phyloP scores from a whole-genome alignment of 192 early-diverging fungal genomes.

The Chytriomyces sp. region DNA sequence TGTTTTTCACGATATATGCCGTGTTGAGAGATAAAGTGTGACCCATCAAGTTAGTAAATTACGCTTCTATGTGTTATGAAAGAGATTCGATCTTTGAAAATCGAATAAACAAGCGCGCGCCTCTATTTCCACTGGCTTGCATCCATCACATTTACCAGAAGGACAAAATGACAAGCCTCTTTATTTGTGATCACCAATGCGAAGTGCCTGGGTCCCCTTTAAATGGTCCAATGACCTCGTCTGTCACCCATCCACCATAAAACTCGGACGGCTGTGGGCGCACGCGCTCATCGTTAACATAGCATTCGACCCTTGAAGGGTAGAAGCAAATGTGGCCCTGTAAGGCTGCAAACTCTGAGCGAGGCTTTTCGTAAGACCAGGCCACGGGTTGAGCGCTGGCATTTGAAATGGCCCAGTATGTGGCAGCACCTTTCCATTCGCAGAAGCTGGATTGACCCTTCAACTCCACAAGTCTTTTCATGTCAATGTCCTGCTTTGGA shows the following conservation, averaged over 20 bases:
- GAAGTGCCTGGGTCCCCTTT: neutral
- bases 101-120: too few relatives aligned
- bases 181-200: neutral
- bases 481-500: neutral
- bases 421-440: neutral
- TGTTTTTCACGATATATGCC: too few relatives aligned
- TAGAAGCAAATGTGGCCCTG: neutral
- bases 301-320: neutral
- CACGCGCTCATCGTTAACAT: neutral
- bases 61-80: too few relatives aligned
- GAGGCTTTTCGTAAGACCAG: neutral
- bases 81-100: too few relatives aligned
- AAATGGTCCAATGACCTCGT: neutral
- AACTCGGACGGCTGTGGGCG: neutral
- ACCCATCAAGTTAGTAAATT: too few relatives aligned
- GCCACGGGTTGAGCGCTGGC: neutral
- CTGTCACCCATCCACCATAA: conserved; percentile 2
- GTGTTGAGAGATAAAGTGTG: too few relatives aligned
- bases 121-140: too few relatives aligned
- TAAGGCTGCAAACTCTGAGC: neutral
- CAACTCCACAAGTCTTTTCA: neutral
- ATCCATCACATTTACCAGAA: too few relatives aligned
- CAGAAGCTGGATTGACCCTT: neutral
- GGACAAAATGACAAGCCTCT: too few relatives aligned
- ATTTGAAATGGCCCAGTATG: neutral